A percentile compares a stretch with the other conserved stretches of the same genome.
These are phyloP conservation scores for Vigna radiata DNA, from an alignment of 306 rosid genomes.

Conservation along the genomic window DNA sequence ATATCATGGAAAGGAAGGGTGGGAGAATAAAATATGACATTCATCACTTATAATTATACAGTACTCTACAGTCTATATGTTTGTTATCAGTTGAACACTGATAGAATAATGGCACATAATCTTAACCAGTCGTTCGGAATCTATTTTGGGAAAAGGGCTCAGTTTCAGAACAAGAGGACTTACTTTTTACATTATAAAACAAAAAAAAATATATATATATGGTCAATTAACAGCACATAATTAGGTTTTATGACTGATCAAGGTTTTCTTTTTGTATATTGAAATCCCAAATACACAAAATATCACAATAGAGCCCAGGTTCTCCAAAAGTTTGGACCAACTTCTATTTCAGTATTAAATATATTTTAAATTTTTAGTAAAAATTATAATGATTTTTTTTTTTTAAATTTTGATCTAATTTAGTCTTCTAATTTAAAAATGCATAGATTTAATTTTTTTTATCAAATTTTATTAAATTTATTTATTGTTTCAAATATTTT, in stretches of 20 bases:
- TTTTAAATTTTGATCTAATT: too few species aligned
- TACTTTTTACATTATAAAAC: conserved; percentile 13
- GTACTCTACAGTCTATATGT: conserved; percentile 40
- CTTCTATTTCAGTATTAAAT: neutral
- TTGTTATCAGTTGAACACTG: conserved; percentile 47
- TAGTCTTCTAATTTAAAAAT: too few species aligned
- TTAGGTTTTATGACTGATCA: conserved; percentile 17
- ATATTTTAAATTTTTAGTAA: too few species aligned
- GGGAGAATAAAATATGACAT: conserved; percentile 34
- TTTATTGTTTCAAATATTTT: too few species aligned
- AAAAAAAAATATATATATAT: conserved; percentile 21
- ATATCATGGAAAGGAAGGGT: conserved; percentile 14
- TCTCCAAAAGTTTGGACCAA: neutral
- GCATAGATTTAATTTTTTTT: too few species aligned
- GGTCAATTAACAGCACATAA: conserved; percentile 30
- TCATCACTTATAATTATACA: conserved; percentile 42
- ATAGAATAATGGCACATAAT: conserved; percentile 45
- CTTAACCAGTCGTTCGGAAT: conserved; percentile 45
- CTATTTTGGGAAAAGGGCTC: conserved; percentile 44
- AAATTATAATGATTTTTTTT: too few species aligned
- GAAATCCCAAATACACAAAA: conserved; percentile 21
- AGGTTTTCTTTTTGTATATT: neutral
- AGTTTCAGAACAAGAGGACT: conserved; percentile 35
- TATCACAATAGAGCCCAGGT: neutral
- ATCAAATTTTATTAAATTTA: too few species aligned